Percentiles rank a stretch among this genome's conserved stretches.
phyloP scores from a whole-genome alignment of 108 stramenopile species.

The Pseudonitzschia pungens region DNA sequence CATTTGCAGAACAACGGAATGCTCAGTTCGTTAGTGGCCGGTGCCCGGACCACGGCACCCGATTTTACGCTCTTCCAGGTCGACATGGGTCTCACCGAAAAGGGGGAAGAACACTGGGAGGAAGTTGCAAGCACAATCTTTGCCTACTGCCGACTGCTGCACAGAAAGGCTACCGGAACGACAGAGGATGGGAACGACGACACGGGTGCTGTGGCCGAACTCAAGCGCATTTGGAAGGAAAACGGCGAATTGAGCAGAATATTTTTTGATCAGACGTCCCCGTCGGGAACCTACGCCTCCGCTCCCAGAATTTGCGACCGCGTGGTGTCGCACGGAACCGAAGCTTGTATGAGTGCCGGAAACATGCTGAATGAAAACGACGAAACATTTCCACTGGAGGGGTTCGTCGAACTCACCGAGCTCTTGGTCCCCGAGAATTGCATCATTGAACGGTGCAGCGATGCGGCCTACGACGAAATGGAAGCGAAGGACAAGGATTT shows the following conservation, averaged over 20 bases:
- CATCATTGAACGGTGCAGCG: slow-evolving; percentile 79
- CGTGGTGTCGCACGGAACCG: slow-evolving; percentile 65
- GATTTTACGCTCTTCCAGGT: slow-evolving; percentile 75
- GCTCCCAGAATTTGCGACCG: slow-evolving; percentile 60
- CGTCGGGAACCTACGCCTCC: slow-evolving; percentile 66
- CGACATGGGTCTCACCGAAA: slow-evolving; percentile 64
- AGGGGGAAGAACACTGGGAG: slow-evolving; percentile 77
- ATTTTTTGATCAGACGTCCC: slow-evolving; percentile 76
- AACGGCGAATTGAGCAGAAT: slow-evolving; percentile 46
- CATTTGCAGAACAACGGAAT: slow-evolving; percentile 65
- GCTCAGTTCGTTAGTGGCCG: slow-evolving; percentile 58
- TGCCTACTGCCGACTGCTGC: slow-evolving; percentile 62
- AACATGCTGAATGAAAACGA: slow-evolving; percentile 67
- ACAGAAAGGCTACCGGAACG: slow-evolving; percentile 23
- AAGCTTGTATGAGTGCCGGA: slow-evolving; percentile 62
- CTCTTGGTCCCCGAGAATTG: slow-evolving; percentile 62
- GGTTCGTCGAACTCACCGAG: slow-evolving; percentile 41
- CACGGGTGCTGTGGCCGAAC: background rate
- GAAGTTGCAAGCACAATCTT: slow-evolving; percentile 63
- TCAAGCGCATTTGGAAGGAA: slow-evolving; percentile 61
- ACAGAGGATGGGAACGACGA: slow-evolving; percentile 15
- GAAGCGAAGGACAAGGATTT: slow-evolving; percentile 17
- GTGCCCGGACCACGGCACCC: slow-evolving; percentile 55
- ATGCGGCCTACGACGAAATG: slow-evolving; percentile 66
- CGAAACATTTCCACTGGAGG: slow-evolving; percentile 56